Conservation (phyloP, 148 eudicot species). For the Cornus kousa region DNA sequence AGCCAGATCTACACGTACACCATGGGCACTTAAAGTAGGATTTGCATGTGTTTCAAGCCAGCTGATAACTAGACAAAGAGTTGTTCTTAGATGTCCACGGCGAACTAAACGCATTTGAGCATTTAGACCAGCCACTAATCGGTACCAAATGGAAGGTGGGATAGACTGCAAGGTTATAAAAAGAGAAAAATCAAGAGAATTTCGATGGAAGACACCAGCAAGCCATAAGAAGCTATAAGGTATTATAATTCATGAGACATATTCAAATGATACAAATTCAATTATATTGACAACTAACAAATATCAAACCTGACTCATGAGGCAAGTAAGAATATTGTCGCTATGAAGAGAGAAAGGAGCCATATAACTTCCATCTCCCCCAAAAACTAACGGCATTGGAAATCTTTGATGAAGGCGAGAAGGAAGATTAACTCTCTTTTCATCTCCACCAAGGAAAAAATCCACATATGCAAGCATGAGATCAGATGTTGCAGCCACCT, state of each 20-base stretch:
- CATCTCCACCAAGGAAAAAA: slow-evolving; percentile 98
- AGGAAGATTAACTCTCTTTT: slow-evolving; percentile 91
- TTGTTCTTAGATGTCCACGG: slow-evolving; percentile 57
- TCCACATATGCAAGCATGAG: slow-evolving; percentile 92
- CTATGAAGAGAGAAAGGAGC: slow-evolving; percentile 84
- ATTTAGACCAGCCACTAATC: slow-evolving; percentile 87
- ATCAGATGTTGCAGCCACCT: slow-evolving; percentile 90
- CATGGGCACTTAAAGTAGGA: slow-evolving; percentile 55
- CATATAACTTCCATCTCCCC: slow-evolving; percentile 98
- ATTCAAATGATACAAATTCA: background rate
- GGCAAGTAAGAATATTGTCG: slow-evolving; percentile 83
- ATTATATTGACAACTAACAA: background rate
- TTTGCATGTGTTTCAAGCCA: slow-evolving; percentile 89
- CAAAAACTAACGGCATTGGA: slow-evolving; percentile 79
- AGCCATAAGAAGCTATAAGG: background rate
- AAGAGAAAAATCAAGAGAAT: background rate
- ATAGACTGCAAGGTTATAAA: slow-evolving; percentile 52
- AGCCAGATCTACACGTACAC: slow-evolving; percentile 70
- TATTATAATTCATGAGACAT: background rate
- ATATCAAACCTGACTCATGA: slow-evolving; percentile 76
- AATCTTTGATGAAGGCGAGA: slow-evolving; percentile 75
- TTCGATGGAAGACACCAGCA: background rate
- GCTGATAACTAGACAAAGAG: slow-evolving; percentile 51
- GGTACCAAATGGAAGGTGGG: slow-evolving; percentile 90
- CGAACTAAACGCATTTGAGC: slow-evolving; percentile 89